Base-by-base conservation (phyloP, 169 alveolate genomes). In the Cyclospora cayetanensis region DNA sequence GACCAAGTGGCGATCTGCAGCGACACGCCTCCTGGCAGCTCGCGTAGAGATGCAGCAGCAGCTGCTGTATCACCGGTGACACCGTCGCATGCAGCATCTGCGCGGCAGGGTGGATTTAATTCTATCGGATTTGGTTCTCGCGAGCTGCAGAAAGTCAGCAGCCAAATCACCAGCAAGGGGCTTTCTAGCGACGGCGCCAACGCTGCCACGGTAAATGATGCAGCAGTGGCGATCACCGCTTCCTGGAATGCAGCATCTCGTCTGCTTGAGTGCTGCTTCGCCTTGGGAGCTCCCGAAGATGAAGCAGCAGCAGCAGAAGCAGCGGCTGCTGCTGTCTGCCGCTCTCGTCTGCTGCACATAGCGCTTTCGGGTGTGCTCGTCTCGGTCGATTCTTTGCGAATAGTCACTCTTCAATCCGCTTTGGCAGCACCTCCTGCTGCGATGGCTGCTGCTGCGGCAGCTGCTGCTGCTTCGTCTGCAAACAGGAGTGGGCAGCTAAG, bases 241-340 rank as follows among this genome's bases (percentile, higher is more conserved):
- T 35, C 25, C 27, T 70, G 83, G 83, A 29, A 70, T 25, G 37
- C 83, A 34, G 50, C 83, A 7, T 34, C 83, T 15, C 83, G 83
- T 46, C 83, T 70, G 53, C 55, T 70, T 0, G 83, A 70, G 53
- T 70, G 83, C 53, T 70, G 83, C 83, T 46, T 53, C 37, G 83
- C 83, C 0, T 20, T 70, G n/a, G 83, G 83, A 4, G 15, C 53
- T 20, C 83, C 83, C 0, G 83, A 70, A 4, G 83, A 70, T 4
- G 83, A 70, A 37, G 53, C 83, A 34, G 83, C 83, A 70, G 83
- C 83, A 70, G 53, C 83, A 9, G 83, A 29, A 34, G 83, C 83
- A 0, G 83, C 83, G 2, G 83, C 83, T 35, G 83, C 83, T 70
- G 83, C 31, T 37, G 83, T 70, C 27, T 70, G 55, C 18, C 41